A percentile compares a stretch with the other conserved stretches of the same genome.
Conservation (phyloP, 169 alveolate species). For the Babesia gibsoni region DNA sequence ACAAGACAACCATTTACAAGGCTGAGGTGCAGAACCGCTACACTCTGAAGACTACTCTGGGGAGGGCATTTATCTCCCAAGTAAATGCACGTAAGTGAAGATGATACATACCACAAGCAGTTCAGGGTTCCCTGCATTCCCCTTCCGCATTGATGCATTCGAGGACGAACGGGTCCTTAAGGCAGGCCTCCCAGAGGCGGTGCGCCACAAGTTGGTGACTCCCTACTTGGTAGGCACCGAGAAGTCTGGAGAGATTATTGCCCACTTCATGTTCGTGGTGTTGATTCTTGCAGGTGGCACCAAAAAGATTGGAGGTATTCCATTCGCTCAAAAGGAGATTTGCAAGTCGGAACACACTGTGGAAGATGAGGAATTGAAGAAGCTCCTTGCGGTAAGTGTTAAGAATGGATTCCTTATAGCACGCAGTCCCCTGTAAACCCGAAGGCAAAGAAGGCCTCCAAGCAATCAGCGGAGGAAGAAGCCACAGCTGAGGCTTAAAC, state of each 20-base stretch:
- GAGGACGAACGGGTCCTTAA: conserved; percentile 81
- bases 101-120: not conserved
- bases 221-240: conserved; percentile 91
- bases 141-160: conserved; percentile 72
- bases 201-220: conserved; percentile 91
- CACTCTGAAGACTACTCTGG: conserved; percentile 89
- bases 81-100: conserved; percentile 76
- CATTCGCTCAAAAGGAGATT: conserved; percentile 38
- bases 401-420: not conserved
- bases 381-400: conserved; percentile 41
- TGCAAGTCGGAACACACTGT: conserved; percentile 49
- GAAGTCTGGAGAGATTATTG: conserved; percentile 88
- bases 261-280: conserved; percentile 90
- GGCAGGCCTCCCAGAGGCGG: conserved; percentile 94
- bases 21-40: conserved; percentile 92
- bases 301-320: conserved; percentile 77
- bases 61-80: conserved; percentile 91
- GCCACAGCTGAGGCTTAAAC: not conserved
- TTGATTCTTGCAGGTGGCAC: conserved; percentile 87
- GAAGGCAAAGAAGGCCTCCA: conserved; percentile 10
- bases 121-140: conserved; percentile 78
- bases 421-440: conserved; percentile 19
- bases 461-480: not conserved
- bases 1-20: conserved; percentile 89
- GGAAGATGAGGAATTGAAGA: conserved; percentile 33